Percentiles rank a stretch among this genome's conserved stretches.
phyloP scores from a whole-genome alignment of 2,329 filamentous ascomycete genomes.

The Paecilomyces formosus region DNA sequence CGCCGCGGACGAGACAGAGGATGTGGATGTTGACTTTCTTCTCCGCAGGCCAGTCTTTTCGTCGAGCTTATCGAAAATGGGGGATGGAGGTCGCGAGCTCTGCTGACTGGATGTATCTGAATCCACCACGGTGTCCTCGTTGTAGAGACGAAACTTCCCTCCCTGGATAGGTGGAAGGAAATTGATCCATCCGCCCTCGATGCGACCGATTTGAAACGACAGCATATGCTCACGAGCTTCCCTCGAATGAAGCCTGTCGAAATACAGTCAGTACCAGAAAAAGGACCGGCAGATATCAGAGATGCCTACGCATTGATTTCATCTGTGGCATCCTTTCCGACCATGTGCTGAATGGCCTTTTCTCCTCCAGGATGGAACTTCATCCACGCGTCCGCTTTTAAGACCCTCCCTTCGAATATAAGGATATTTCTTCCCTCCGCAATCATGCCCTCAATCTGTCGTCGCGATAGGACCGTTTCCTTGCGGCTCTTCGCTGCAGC shows the following conservation, averaged over 20 bases:
- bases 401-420: constrained; percentile 70
- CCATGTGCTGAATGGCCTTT: constrained; percentile 86
- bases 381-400: constrained; percentile 85
- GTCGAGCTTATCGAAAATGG: constrained; percentile 51
- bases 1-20: constrained; percentile 19
- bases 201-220: constrained; percentile 72
- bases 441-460: constrained; percentile 73
- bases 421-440: constrained; percentile 72
- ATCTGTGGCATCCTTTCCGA: constrained; percentile 88
- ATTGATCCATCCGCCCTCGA: constrained; percentile 77
- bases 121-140: constrained; percentile 36
- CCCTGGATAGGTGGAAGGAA: constrained; percentile 89
- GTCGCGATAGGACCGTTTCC: constrained; percentile 48
- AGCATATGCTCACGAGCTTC: constrained; percentile 71
- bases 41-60: constrained; percentile 27
- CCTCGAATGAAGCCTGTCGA: constrained; percentile 66
- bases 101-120: constrained; percentile 43
- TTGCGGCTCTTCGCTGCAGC: constrained; percentile 27
- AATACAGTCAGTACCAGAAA: constrained; percentile 10
- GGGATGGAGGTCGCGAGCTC: constrained; percentile 51
- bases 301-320: constrained; percentile 75
- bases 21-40: constrained; percentile 19
- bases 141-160: constrained; percentile 60
- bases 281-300: constrained; percentile 7
- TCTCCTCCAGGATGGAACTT: constrained; percentile 87